These are phyloP conservation scores for Rhodamnia argentea DNA, from an alignment of 345 rosid species.

Conservation along the genomic window DNA sequence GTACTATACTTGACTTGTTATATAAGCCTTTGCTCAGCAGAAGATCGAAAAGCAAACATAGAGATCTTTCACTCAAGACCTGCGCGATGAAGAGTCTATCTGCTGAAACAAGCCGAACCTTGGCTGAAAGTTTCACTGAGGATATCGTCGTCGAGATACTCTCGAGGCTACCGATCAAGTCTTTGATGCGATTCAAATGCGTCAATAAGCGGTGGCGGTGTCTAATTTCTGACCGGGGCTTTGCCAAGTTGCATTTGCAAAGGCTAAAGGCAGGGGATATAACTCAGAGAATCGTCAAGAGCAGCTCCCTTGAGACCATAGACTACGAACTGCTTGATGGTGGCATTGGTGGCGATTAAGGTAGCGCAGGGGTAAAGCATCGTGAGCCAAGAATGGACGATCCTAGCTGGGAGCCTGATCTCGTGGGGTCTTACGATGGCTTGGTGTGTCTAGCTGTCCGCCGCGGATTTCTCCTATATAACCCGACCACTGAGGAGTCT, in stretches of 20 bases:
- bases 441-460: not conserved
- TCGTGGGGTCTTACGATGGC: slow-evolving; percentile 1
- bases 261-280: not conserved
- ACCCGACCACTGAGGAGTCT: not conserved
- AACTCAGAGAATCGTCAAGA: not conserved
- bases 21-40: not conserved
- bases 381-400: not conserved
- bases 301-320: not conserved
- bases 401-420: not conserved
- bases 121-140: not conserved
- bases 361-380: not conserved
- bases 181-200: not conserved
- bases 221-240: not conserved
- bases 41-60: not conserved
- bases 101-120: not conserved
- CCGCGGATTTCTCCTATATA: not conserved
- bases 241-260: not conserved
- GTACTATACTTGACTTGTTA: not conserved
- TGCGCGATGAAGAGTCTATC: not conserved
- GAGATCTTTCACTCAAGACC: not conserved
- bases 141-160: not conserved
- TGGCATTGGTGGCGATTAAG: not conserved
- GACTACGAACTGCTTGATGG: not conserved
- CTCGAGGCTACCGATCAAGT: slow-evolving; percentile 3
- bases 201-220: slow-evolving; percentile 2